Evolutionary conservation across 164 flowering plant genomes (phyloP), one percentile per base, ranked within the genome.

Genomic region (Aristolochia fimbriata): DNA sequence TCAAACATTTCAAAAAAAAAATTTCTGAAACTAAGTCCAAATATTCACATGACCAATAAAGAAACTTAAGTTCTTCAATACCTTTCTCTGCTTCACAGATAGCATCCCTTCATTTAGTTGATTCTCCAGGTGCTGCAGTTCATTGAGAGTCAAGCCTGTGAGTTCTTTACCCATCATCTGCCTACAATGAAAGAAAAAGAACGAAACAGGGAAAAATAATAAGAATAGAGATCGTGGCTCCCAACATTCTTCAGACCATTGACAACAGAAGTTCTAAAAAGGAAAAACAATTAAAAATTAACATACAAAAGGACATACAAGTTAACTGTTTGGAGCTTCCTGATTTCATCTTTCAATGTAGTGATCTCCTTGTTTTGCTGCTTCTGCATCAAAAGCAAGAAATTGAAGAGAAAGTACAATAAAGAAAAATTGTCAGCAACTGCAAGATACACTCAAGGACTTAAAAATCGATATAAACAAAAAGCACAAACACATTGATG

Each of bases 11-110:
- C 6, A 8, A 22, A 23, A 22, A 23, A 15, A 0, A 9, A 14
- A 1, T 22, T 52, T 22, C 23, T 52, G 56, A 21, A 20, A 12
- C 21, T 21, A 4, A 22, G 24, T 51, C 21, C 12, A 24, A 51
- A 15, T 52, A 1, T 52, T 23, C 15, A 16, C 30, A 22, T 4
- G 15, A 22, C 14, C 13, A 11, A 14, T 21, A 27, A 10, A 52
- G 30, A 23, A 52, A 52, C 30, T 22, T 15, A 16, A 8, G 27
- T 23, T 17, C 27, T 21, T 15, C 15, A 23, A 12, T 51, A 89
- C 96, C 94, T 89, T 89, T 55, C 72, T 82, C 55, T 81, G 82
- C 77, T 80, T 84, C 37, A 86, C 84, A 31, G 76, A 77, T 47
- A 72, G 56, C 20, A 85, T 62, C 55, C 86, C 84, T 69, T 81